phyloP scores from a whole-genome alignment of 306 rosid genomes.

The Myrica gale region DNA sequence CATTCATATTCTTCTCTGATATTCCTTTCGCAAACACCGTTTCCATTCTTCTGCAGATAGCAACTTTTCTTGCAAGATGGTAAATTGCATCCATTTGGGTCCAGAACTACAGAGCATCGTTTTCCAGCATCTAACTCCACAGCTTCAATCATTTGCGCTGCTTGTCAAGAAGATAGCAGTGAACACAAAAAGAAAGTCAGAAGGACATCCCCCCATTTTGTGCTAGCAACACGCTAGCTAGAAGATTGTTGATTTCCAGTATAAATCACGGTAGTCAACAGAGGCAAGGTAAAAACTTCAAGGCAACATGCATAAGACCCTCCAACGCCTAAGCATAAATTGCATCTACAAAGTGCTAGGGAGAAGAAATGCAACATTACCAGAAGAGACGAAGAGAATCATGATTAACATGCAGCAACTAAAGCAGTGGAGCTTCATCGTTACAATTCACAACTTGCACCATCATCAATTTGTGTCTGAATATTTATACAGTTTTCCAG shows the following conservation, averaged over 20 bases:
- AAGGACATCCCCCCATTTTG: no score
- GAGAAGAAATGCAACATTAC: neutral
- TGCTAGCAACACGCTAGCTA: no score
- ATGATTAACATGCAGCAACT: constrained; percentile 2
- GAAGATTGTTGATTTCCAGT: no score
- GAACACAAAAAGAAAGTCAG: no score
- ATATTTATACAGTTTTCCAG: neutral
- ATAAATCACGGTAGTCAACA: no score
- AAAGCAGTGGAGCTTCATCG: constrained; percentile 4
- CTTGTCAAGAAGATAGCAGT: no score
- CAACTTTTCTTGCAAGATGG: constrained; percentile 14
- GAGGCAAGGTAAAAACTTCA: no score
- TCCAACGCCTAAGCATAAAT: no score
- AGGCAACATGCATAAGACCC: no score
- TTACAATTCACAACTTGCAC: neutral
- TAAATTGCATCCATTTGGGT: constrained; percentile 13
- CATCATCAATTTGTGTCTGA: neutral
- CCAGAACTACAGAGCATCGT: constrained; percentile 15
- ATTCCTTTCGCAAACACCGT: constrained; percentile 17
- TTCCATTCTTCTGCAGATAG: constrained; percentile 20
- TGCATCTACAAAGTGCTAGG: neutral
- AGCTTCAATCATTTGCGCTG: neutral
- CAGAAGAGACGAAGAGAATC: constrained; percentile 7
- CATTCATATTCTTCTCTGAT: constrained; percentile 19
- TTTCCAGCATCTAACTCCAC: neutral